These are phyloP conservation scores for Ustilago tritici DNA, from an alignment of 1,284 basidiomycete species.

Conservation along the genomic window DNA sequence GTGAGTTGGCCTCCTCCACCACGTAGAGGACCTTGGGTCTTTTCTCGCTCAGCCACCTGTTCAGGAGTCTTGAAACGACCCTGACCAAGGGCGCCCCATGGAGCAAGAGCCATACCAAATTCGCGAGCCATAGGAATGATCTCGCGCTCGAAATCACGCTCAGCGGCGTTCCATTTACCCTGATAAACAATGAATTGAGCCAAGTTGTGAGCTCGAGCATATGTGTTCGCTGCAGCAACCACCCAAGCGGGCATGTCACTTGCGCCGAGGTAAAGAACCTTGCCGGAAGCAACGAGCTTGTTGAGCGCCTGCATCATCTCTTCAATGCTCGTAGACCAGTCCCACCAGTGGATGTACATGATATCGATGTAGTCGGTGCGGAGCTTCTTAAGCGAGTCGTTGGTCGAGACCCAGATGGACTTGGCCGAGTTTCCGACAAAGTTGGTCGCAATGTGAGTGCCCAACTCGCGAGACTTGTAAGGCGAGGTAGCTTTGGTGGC, in stretches of 20 bases:
- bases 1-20: slow-evolving; percentile 46
- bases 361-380: slow-evolving; percentile 74
- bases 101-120: slow-evolving; percentile 73
- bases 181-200: slow-evolving; percentile 76
- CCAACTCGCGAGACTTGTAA: slow-evolving; percentile 48
- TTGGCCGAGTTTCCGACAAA: slow-evolving; percentile 72
- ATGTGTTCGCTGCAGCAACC: slow-evolving; percentile 74
- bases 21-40: slow-evolving; percentile 46
- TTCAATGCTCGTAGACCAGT: slow-evolving; percentile 74
- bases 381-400: slow-evolving; percentile 74
- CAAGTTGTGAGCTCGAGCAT: slow-evolving; percentile 73
- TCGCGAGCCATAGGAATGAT: slow-evolving; percentile 75
- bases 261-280: slow-evolving; percentile 73
- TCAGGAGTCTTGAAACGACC: slow-evolving; percentile 71
- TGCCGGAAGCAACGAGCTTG: slow-evolving; percentile 71
- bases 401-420: slow-evolving; percentile 46
- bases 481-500: slow-evolving; percentile 74
- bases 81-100: slow-evolving; percentile 74
- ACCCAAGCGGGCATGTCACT: slow-evolving; percentile 75
- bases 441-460: slow-evolving; percentile 63
- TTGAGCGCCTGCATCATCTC: slow-evolving; percentile 75
- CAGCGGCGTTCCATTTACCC: slow-evolving; percentile 74
- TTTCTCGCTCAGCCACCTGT: slow-evolving; percentile 46
- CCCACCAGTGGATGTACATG: slow-evolving; percentile 74
- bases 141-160: slow-evolving; percentile 75